Conservation (phyloP, 768 basidiomycete genomes). For the Suillus subaureus region DNA sequence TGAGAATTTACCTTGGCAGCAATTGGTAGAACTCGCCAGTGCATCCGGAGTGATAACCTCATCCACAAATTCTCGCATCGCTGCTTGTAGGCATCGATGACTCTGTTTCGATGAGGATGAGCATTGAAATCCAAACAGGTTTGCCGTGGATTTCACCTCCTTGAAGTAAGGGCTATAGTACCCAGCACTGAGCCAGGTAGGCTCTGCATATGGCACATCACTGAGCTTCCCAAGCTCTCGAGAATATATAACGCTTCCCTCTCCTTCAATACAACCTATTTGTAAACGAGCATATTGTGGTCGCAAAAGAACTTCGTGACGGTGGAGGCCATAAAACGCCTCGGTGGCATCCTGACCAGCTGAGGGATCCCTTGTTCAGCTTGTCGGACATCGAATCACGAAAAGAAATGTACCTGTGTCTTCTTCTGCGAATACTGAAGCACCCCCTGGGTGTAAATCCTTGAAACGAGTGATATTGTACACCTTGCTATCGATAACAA, state of each 20-base stretch:
- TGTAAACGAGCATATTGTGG: slow-evolving; percentile 67
- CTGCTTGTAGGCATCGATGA: slow-evolving; percentile 44
- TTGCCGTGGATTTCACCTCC: slow-evolving; percentile 45
- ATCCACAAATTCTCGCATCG: slow-evolving; percentile 61
- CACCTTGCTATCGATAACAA: slow-evolving; percentile 82
- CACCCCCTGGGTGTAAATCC: slow-evolving; percentile 81
- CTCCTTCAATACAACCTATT: slow-evolving; percentile 64
- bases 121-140: not conserved
- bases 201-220: slow-evolving; percentile 78
- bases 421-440: slow-evolving; percentile 67
- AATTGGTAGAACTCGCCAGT: slow-evolving; percentile 15
- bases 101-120: slow-evolving; percentile 46
- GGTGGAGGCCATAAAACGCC: slow-evolving; percentile 77
- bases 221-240: slow-evolving; percentile 56
- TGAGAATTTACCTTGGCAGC: slow-evolving; percentile 14
- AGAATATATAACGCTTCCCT: slow-evolving; percentile 51
- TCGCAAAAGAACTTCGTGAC: slow-evolving; percentile 66
- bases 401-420: slow-evolving; percentile 63
- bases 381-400: not conserved
- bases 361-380: slow-evolving; percentile 20
- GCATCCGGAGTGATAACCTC: slow-evolving; percentile 55
- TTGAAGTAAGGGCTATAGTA: slow-evolving; percentile 77
- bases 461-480: slow-evolving; percentile 82
- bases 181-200: slow-evolving; percentile 67
- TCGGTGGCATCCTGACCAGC: slow-evolving; percentile 82